These are phyloP conservation scores for Blastobotrys illinoisensis DNA, from an alignment of 1,139 yeast genomes.

Conservation along the genomic window DNA sequence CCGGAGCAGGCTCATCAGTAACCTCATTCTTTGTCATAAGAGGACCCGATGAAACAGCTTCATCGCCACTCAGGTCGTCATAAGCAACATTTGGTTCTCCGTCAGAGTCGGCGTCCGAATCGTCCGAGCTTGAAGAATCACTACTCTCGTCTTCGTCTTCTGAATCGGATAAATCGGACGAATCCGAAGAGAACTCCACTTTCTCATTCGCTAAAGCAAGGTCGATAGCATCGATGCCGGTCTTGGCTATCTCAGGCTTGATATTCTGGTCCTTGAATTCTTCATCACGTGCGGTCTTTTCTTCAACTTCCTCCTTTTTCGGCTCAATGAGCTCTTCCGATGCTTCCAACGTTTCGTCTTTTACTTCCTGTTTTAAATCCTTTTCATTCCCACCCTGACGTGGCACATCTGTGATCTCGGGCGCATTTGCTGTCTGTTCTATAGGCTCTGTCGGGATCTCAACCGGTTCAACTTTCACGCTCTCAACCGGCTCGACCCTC, in stretches of 20 bases:
- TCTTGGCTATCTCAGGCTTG: neutral
- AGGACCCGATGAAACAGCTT: conserved; percentile 40
- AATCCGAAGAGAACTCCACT: conserved; percentile 22
- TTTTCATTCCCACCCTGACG: too few relatives aligned
- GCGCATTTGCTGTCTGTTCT: too few relatives aligned
- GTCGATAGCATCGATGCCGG: conserved; percentile 14
- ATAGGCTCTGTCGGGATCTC: too few relatives aligned
- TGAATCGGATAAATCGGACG: neutral
- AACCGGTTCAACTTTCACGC: neutral
- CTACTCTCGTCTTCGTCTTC: conserved; percentile 18
- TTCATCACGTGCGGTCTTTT: neutral
- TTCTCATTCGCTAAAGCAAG: conserved; percentile 19
- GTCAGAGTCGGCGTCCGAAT: conserved; percentile 19
- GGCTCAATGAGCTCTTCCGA: conserved; percentile 17
- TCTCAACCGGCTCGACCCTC: neutral
- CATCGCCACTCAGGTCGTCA: neutral
- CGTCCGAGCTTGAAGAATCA: conserved; percentile 12
- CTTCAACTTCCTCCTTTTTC: neutral
- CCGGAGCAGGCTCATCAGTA: conserved; percentile 60
- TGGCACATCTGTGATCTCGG: too few relatives aligned
- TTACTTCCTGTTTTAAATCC: too few relatives aligned
- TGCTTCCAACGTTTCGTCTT: too few relatives aligned
- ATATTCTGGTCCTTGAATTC: neutral
- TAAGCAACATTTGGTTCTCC: conserved; percentile 26
- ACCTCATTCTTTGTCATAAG: conserved; percentile 75